These are phyloP conservation scores for Aspergillus novofumigatus DNA, from an alignment of 2,329 filamentous ascomycete species.

Conservation along the genomic window DNA sequence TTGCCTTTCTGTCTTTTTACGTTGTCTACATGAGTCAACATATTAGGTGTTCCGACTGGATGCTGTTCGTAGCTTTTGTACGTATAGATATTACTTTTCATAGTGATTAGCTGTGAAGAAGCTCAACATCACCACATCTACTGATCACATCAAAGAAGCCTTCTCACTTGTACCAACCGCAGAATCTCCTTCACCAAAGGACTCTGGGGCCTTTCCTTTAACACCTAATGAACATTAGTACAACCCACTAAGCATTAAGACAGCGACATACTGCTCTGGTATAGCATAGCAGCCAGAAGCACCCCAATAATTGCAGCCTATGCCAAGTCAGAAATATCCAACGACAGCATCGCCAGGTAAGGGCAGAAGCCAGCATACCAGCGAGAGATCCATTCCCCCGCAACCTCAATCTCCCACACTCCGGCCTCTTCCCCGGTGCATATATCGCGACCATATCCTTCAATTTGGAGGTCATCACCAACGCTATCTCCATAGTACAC, in stretches of 20 bases:
- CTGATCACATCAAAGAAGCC: no score
- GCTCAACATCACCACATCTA: no score
- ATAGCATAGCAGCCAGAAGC: not conserved
- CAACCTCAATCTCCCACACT: constrained; percentile 18
- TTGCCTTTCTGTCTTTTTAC: no score
- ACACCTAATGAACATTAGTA: not conserved
- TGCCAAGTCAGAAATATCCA: not conserved
- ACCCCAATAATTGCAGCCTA: not conserved
- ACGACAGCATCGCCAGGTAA: not conserved
- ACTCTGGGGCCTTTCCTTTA: not conserved
- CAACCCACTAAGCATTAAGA: not conserved
- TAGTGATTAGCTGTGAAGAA: no score
- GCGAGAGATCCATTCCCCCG: constrained; percentile 17
- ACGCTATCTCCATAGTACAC: constrained; percentile 11
- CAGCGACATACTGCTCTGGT: not conserved
- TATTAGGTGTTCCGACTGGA: no score
- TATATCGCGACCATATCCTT: constrained; percentile 13
- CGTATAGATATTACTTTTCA: no score
- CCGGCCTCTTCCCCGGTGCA: constrained; percentile 10
- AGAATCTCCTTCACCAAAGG: not conserved
- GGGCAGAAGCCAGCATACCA: constrained; percentile 8
- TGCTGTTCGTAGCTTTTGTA: no score
- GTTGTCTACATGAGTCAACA: no score
- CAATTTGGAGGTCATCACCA: constrained; percentile 16
- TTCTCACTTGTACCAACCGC: no score